Percentiles rank a stretch among this genome's conserved stretches.
phyloP scores from a whole-genome alignment of 345 rosid species.

The Bruguiera gymnorhiza region DNA sequence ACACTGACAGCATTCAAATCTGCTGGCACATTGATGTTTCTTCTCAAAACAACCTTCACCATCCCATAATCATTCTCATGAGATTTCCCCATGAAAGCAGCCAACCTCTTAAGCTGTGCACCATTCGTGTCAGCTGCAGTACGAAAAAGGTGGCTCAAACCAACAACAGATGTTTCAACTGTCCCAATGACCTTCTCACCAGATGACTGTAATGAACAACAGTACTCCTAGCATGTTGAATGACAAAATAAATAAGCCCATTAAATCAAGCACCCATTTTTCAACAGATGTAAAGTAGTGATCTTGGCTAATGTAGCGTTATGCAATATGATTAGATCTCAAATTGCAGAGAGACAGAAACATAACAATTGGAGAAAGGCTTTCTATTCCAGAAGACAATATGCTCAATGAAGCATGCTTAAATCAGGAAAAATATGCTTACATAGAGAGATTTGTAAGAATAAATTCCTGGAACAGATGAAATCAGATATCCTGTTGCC shows the following conservation, averaged over 20 bases:
- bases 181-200: slow-evolving; percentile 46
- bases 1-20: slow-evolving; percentile 79
- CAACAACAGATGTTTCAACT: slow-evolving; percentile 82
- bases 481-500: slow-evolving; percentile 67
- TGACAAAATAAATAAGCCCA: slow-evolving; percentile 1
- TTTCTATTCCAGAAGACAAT: neutral
- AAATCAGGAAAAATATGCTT: slow-evolving; percentile 27
- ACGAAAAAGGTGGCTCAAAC: slow-evolving; percentile 74
- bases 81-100: slow-evolving; percentile 57
- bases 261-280: slow-evolving; percentile 1
- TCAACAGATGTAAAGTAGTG: no score
- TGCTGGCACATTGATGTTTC: slow-evolving; percentile 61
- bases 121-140: slow-evolving; percentile 60
- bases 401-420: neutral
- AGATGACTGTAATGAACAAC: slow-evolving; percentile 19
- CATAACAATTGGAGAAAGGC: neutral
- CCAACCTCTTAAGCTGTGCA: slow-evolving; percentile 60
- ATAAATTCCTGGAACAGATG: slow-evolving; percentile 87
- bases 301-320: no score
- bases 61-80: slow-evolving; percentile 49
- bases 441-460: slow-evolving; percentile 43
- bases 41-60: slow-evolving; percentile 70
- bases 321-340: neutral
- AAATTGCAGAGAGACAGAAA: neutral
- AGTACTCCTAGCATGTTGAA: slow-evolving; percentile 31